Evolutionary conservation across 2,329 filamentous ascomycete species (phyloP).

Genomic region (Penicillium oxalicum): DNA sequence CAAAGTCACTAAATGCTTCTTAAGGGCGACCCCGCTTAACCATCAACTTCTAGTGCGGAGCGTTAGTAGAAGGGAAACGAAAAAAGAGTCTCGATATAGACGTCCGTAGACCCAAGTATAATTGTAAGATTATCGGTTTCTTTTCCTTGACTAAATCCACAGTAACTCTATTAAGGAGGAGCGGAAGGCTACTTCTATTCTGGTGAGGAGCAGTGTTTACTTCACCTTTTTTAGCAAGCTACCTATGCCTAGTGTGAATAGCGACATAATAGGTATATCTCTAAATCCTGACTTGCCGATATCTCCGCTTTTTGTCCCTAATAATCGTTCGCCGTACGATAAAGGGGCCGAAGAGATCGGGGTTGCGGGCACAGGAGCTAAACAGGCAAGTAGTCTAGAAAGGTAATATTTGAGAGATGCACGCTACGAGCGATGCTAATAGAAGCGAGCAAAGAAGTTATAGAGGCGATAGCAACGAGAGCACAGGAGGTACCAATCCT

Average conservation of each 20-base stretch:
- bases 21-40: constrained; percentile 6
- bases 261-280: background rate
- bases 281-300: constrained; percentile 2
- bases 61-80: constrained; percentile 8
- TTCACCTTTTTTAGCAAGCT: constrained; percentile 19
- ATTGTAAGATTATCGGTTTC: constrained; percentile 13
- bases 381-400: constrained; percentile 2
- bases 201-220: constrained; percentile 19
- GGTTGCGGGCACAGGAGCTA: background rate
- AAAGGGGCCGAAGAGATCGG: background rate
- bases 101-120: constrained; percentile 9
- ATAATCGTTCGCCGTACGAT: constrained; percentile 2
- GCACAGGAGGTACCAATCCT: constrained; percentile 3
- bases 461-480: constrained; percentile 1
- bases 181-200: constrained; percentile 12
- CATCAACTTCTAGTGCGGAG: constrained; percentile 1
- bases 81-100: constrained; percentile 11
- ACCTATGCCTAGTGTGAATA: constrained; percentile 4
- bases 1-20: constrained; percentile 8
- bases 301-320: constrained; percentile 12
- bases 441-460: constrained; percentile 11
- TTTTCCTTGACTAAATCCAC: constrained; percentile 21
- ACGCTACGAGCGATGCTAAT: constrained; percentile 6
- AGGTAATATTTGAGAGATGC: constrained; percentile 3
- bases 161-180: background rate